phyloP scores from a whole-genome alignment of 2,329 filamentous ascomycete genomes.

The Aspergillus sp. region DNA sequence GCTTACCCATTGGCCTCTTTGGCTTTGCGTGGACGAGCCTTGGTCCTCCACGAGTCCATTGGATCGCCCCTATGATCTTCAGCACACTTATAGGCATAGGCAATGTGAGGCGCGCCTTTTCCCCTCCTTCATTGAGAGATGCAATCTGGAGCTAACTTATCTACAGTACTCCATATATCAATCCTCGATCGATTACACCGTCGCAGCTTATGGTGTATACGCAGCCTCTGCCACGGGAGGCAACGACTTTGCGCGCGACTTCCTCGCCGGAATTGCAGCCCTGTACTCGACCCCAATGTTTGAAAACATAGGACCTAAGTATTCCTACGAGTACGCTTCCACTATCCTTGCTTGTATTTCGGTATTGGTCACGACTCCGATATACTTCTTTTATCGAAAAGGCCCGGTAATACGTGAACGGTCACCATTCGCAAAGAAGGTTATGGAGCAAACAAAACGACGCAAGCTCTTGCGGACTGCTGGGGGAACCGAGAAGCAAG shows the following conservation, averaged over 20 bases:
- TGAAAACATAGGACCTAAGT: constrained; percentile 17
- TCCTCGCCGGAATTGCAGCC: constrained; percentile 54
- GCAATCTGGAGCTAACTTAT: no score
- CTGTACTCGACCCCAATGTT: constrained; percentile 47
- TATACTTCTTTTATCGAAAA: constrained; percentile 59
- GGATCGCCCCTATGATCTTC: constrained; percentile 56
- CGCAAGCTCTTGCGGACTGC: no score
- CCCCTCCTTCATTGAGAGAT: no score
- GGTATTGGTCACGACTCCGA: constrained; percentile 52
- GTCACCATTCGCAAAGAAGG: constrained; percentile 54
- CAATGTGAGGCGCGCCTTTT: constrained; percentile 33
- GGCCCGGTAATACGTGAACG: constrained; percentile 50
- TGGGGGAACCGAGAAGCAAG: no score
- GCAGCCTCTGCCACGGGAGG: constrained; percentile 58
- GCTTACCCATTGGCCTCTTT: constrained; percentile 50
- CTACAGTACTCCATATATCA: constrained; percentile 47
- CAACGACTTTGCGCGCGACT: constrained; percentile 57
- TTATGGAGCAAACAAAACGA: no score
- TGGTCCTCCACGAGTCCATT: constrained; percentile 47
- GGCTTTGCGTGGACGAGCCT: constrained; percentile 54
- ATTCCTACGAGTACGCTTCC: constrained; percentile 45
- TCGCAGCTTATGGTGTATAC: constrained; percentile 56
- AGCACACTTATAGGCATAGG: constrained; percentile 53
- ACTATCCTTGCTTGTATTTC: constrained; percentile 56
- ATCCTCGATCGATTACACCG: constrained; percentile 61